Conservation (phyloP, 2,329 filamentous ascomycete species). For the Colletotrichum somersetense region DNA sequence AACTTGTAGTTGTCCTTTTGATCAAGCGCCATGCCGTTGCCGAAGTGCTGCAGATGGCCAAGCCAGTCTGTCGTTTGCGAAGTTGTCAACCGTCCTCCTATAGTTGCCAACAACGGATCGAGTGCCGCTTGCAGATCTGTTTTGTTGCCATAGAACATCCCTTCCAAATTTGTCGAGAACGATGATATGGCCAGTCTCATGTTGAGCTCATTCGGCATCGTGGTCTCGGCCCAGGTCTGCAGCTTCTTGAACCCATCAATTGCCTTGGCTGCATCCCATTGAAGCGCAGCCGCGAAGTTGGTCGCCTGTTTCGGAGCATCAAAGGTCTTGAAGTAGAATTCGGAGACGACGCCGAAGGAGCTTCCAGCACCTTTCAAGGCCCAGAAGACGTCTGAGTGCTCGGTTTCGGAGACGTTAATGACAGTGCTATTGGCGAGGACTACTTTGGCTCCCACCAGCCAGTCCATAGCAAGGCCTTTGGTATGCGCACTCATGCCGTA, state of each 20-base stretch:
- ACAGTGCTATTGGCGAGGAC: constrained; percentile 52
- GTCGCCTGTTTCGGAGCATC: constrained; percentile 50
- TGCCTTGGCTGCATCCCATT: constrained; percentile 29
- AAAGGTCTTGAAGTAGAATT: constrained; percentile 55
- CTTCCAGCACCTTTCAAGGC: constrained; percentile 56
- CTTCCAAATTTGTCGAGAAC: constrained; percentile 46
- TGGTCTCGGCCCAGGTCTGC: constrained; percentile 44
- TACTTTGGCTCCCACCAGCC: constrained; percentile 51
- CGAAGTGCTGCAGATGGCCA: constrained; percentile 50
- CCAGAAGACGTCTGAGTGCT: constrained; percentile 57
- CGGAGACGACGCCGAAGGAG: constrained; percentile 55
- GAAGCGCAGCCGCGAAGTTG: constrained; percentile 45
- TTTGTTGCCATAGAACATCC: constrained; percentile 47
- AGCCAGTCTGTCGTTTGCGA: constrained; percentile 49
- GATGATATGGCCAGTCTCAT: constrained; percentile 45
- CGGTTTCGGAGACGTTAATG: constrained; percentile 48
- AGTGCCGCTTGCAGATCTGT: constrained; percentile 40
- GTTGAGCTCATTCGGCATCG: constrained; percentile 46
- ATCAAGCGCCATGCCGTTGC: constrained; percentile 48
- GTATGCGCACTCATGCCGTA: constrained; percentile 46
- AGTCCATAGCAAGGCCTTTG: constrained; percentile 50
- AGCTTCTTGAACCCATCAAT: constrained; percentile 35
- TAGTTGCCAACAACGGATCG: constrained; percentile 43
- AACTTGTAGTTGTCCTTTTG: constrained; percentile 47
- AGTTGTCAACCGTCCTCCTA: constrained; percentile 49